These are phyloP conservation scores for Arthrobotrys sinensis DNA, from an alignment of 2,329 filamentous ascomycete genomes.

Conservation along the genomic window DNA sequence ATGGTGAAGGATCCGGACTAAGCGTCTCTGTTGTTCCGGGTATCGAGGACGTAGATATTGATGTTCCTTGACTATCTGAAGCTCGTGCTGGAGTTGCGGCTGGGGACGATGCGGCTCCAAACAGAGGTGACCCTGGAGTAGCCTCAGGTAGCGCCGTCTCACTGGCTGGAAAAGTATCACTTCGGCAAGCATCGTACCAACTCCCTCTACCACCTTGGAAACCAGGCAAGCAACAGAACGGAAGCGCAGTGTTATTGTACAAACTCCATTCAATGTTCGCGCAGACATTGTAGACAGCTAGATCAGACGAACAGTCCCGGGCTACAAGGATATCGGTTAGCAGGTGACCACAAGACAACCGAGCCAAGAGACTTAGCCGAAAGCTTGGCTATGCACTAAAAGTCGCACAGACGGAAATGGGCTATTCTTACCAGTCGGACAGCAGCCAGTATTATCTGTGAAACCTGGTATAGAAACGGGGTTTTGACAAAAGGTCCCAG, in stretches of 20 bases:
- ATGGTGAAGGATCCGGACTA: background rate
- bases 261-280: slow-evolving; percentile 35
- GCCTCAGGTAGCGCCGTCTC: slow-evolving; percentile 11
- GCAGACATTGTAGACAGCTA: slow-evolving; percentile 16
- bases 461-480: slow-evolving; percentile 12
- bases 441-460: slow-evolving; percentile 38
- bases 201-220: background rate
- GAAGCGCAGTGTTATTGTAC: slow-evolving; percentile 35
- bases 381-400: background rate
- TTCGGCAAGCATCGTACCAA: slow-evolving; percentile 29
- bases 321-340: slow-evolving; percentile 8
- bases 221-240: slow-evolving; percentile 35
- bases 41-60: background rate
- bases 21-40: background rate
- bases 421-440: slow-evolving; percentile 23
- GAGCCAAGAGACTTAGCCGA: slow-evolving; percentile 2
- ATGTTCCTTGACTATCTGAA: background rate
- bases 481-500: slow-evolving; percentile 23
- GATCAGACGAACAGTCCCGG: slow-evolving; percentile 19
- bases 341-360: background rate
- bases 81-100: background rate
- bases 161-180: background rate
- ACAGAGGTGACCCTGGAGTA: slow-evolving; percentile 6
- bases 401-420: background rate
- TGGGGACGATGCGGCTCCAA: background rate